Base-by-base conservation (phyloP, 495 filamentous ascomycete species). In the Penicillium alfredii region DNA sequence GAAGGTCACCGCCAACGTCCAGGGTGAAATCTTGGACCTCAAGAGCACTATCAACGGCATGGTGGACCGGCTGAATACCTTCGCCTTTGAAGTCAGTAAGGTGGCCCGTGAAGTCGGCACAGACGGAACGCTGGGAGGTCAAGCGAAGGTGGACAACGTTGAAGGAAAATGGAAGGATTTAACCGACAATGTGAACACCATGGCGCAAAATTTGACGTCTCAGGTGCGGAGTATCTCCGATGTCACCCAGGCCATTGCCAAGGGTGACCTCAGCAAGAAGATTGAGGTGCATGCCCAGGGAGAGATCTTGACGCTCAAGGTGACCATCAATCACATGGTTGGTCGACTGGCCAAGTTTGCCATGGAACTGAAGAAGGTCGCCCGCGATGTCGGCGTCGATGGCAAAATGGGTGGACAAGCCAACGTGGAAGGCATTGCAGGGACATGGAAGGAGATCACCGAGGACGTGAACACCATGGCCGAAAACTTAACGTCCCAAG, bases 251-350 rank as follows among this genome's bases (percentile, higher is more conserved):
- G 92, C 92, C 40, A 96, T 98, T 62, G 92, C 92, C 40, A 81
- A 86, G 54, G 82, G 82, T 45, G 88, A 98, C 64, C 82, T 98
- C 67, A 94, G 85, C 62, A 86, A 88, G 56, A 93, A 94, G 67
- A 95, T 98, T 49, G 82, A 92, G 36, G 92, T 98, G 6, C 82
- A 94, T 49, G 92, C 92, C 34, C 86, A 93, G 59, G 92, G 92
- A 55, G 92, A 98, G 60, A 92, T 98, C 30, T 73, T 90, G 28
- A 82, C 89, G 3, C 66, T 98, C 23, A 96, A 95, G 60, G 87
- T 94, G 48, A 98, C 92, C 16, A 96, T 98, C 71, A 98, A 98
- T 56, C 88, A 96, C 76, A 98, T 98, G 92, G 92, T 98, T 39
- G 88, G 88, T 58, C 82, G 92, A 41, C 63, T 98, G 24, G 93